These are phyloP conservation scores for Ogataea thermomethanolica DNA, from an alignment of 805 yeast species.

Conservation along the genomic window DNA sequence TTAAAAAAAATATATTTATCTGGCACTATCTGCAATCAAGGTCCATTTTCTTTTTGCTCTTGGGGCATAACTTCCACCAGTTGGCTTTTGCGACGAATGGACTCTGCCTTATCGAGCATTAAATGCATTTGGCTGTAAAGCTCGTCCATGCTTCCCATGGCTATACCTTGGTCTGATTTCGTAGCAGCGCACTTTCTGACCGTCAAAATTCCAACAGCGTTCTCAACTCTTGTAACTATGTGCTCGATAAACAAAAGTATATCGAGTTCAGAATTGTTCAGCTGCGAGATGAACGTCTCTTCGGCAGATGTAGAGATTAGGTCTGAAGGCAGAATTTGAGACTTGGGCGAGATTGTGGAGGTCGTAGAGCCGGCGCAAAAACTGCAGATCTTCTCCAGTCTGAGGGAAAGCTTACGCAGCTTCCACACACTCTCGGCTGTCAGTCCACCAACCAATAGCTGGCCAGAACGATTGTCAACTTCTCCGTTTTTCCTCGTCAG, in stretches of 20 bases:
- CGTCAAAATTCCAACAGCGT: slow-evolving; percentile 44
- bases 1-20: not conserved
- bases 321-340: slow-evolving; percentile 10
- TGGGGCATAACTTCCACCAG: not conserved
- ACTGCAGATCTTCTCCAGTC: slow-evolving; percentile 58
- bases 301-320: slow-evolving; percentile 19
- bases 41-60: not conserved
- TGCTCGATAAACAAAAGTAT: slow-evolving; percentile 57
- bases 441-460: slow-evolving; percentile 29
- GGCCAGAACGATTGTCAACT: slow-evolving; percentile 26
- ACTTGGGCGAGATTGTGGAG: slow-evolving; percentile 18
- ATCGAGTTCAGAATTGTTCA: slow-evolving; percentile 36
- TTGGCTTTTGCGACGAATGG: not conserved
- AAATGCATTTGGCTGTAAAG: slow-evolving; percentile 22
- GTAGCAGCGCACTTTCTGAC: slow-evolving; percentile 36
- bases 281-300: slow-evolving; percentile 12
- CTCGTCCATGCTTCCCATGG: slow-evolving; percentile 13
- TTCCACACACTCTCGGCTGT: slow-evolving; percentile 28
- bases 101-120: slow-evolving; percentile 3
- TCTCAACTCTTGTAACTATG: slow-evolving; percentile 66
- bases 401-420: slow-evolving; percentile 52
- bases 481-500: slow-evolving; percentile 32
- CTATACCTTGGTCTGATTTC: slow-evolving; percentile 6
- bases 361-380: slow-evolving; percentile 33
- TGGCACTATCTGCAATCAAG: not conserved